A percentile compares a stretch with the other conserved stretches of the same genome.
These are phyloP conservation scores for Voacanga thouarsii DNA, from an alignment of 257 asterid genomes.

Conservation along the genomic window DNA sequence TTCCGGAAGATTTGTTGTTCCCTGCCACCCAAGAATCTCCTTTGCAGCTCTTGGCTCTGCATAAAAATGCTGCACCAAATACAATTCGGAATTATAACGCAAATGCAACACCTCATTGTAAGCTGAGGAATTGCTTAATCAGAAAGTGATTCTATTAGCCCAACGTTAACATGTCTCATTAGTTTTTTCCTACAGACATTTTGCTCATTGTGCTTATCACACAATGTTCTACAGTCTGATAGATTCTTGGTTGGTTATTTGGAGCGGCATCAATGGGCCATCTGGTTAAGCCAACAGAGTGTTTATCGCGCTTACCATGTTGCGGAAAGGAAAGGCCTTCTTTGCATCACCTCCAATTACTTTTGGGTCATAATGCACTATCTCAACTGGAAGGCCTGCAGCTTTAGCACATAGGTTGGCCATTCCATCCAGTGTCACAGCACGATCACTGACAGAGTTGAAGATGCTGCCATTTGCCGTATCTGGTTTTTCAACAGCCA, in stretches of 20 bases:
- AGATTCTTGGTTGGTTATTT: neutral
- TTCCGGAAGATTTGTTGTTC: constrained; percentile 65
- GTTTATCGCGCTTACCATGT: constrained; percentile 48
- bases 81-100: neutral
- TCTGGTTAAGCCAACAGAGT: neutral
- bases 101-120: neutral
- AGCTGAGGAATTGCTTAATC: too few species aligned
- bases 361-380: constrained; percentile 85
- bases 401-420: constrained; percentile 86
- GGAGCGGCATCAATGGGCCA: neutral
- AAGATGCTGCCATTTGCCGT: constrained; percentile 68
- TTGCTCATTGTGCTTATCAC: neutral
- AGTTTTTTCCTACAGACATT: neutral
- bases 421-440: constrained; percentile 89
- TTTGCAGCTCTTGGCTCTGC: constrained; percentile 94
- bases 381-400: constrained; percentile 73
- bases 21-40: constrained; percentile 83
- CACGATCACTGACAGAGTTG: constrained; percentile 91
- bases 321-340: constrained; percentile 97
- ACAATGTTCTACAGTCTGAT: neutral
- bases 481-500: constrained; percentile 71
- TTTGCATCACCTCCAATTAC: constrained; percentile 77
- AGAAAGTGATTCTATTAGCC: too few species aligned
- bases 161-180: neutral
- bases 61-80: constrained; percentile 74